These are phyloP conservation scores for Cryptosporidium ryanae DNA, from an alignment of 169 alveolate species.

Conservation along the genomic window DNA sequence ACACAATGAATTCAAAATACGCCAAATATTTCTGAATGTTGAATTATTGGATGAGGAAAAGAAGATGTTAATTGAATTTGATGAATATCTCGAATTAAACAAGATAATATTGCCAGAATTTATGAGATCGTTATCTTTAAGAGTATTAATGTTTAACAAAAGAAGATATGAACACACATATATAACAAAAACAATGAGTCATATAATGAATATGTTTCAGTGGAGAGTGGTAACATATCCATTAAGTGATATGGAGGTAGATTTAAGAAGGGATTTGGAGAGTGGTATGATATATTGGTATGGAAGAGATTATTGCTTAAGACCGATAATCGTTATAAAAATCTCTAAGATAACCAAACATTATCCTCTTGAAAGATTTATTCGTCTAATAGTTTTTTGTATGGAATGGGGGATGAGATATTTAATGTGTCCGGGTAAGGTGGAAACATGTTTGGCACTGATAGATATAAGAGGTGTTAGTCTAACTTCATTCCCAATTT, in stretches of 20 bases:
- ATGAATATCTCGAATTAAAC: conserved; percentile 27
- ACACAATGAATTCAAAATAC: conserved; percentile 49
- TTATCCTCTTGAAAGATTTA: conserved; percentile 74
- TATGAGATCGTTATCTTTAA: conserved; percentile 77
- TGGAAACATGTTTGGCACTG: conserved; percentile 80
- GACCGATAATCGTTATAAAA: conserved; percentile 78
- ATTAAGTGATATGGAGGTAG: conserved; percentile 74
- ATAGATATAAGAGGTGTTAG: conserved; percentile 81
- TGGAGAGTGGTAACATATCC: conserved; percentile 79
- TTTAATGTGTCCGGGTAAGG: conserved; percentile 81
- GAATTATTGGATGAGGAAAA: conserved; percentile 75
- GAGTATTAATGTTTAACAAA: conserved; percentile 77
- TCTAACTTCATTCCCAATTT: conserved; percentile 78
- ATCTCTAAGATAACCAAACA: conserved; percentile 62
- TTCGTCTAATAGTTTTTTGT: conserved; percentile 78
- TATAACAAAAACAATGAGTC: conserved; percentile 75
- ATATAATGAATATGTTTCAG: conserved; percentile 75
- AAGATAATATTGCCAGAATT: conserved; percentile 70
- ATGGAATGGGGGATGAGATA: conserved; percentile 82
- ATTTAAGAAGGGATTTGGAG: conserved; percentile 66
- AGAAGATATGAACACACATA: conserved; percentile 75
- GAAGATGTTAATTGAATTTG: conserved; percentile 74
- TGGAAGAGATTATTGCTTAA: conserved; percentile 78
- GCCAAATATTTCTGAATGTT: conserved; percentile 80
- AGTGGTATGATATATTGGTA: conserved; percentile 81